Conservation (phyloP, 495 filamentous ascomycete genomes). For the Daldinia concentrica region DNA sequence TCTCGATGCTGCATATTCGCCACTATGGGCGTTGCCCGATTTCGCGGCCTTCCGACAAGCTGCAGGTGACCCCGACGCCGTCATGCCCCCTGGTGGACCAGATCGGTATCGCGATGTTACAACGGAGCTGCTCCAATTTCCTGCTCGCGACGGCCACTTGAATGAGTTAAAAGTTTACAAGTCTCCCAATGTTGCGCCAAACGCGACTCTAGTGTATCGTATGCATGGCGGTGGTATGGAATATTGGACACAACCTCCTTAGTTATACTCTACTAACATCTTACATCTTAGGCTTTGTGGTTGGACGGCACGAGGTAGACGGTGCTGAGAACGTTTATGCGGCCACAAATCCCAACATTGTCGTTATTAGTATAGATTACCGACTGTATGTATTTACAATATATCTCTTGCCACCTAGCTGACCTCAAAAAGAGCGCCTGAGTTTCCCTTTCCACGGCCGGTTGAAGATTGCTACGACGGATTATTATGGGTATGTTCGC, state of each 20-base stretch:
- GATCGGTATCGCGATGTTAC: constrained; percentile 1
- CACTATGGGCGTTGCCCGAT: background rate
- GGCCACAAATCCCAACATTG: constrained; percentile 37
- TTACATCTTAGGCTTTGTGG: constrained; percentile 26
- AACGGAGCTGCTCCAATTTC: background rate
- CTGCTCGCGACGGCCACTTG: background rate
- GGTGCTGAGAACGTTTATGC: constrained; percentile 44
- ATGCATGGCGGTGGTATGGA: background rate
- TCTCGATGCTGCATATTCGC: background rate
- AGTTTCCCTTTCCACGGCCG: background rate
- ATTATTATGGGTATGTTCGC: background rate
- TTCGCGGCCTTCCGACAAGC: background rate
- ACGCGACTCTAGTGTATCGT: background rate
- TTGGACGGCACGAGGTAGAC: constrained; percentile 41
- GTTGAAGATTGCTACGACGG: background rate
- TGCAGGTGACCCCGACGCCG: background rate
- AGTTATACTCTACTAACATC: background rate
- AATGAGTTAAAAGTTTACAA: background rate
- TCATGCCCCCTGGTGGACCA: background rate
- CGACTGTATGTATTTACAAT: background rate
- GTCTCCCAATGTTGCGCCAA: background rate
- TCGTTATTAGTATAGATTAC: constrained; percentile 1
- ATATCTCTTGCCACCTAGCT: background rate
- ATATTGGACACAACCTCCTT: background rate
- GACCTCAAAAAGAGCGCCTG: background rate